Base-by-base conservation (phyloP, 139 green algal species). In the Chara braunii region DNA sequence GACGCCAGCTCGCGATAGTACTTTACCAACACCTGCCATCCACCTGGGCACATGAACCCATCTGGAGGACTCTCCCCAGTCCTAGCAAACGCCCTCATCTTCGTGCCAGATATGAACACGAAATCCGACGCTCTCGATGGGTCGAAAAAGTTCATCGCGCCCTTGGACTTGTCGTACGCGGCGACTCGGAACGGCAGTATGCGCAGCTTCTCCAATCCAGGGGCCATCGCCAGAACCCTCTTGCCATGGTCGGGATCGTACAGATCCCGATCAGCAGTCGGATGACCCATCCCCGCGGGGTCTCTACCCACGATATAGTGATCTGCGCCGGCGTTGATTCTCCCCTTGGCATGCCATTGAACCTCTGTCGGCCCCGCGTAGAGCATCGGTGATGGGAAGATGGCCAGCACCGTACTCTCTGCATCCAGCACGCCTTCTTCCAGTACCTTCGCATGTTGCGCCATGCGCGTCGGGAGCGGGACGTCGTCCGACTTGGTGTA, bases 61-160 rank as follows among this genome's bases (percentile, higher is more conserved):
- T 72, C 58, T 3, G 63, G 63, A 3, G 63, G 63, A 30, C 33
- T 8, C 56, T 72, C 63, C 23, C 57, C 57, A 7, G 12, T 72
- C 7, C 61, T 75, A 6, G 63, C 63, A 50, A 74, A 72, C n/a
- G 29, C 31, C 14, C 63, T 31, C 63, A 72, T 72, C 63, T 72
- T 72, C 29, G 63, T 72, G 55, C 63, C 63, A 12, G 63, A 72
- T 7, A 72, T 72, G 63, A 72, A 72, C 24, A 72, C 32, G 23
- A 72, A 72, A 58, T 72, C 63, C 29, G 53, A 29, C 26, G 58
- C 58, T 26, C 63, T 9, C 5, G 63, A 11, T 24, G 63, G 63
- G 22, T 72, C 63, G 12, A 72, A 72, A 34, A 72, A 72, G 36
- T 55, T 58, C 63, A 72, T 72, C 42, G 68, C 34, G 35, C 26